A percentile compares a stretch with the other conserved stretches of the same genome.
Evolutionary conservation across 495 filamentous ascomycete species (phyloP).

Genomic region (Penicillium robsamsonii): DNA sequence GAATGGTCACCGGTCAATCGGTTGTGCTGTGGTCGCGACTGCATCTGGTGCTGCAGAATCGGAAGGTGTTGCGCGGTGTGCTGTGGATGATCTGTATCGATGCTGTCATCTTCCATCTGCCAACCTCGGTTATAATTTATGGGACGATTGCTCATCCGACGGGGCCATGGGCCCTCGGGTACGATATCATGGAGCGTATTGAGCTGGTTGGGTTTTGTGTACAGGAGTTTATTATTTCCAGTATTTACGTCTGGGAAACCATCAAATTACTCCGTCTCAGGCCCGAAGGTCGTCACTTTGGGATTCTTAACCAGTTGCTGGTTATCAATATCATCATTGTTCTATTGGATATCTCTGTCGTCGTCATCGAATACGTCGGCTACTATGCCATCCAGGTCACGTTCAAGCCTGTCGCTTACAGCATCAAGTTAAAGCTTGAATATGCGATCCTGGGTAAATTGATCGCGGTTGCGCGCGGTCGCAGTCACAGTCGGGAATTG

Average conservation of each 20-base stretch:
- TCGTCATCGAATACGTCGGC: constrained; percentile 47
- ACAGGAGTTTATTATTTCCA: constrained; percentile 56
- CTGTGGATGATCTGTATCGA: constrained; percentile 46
- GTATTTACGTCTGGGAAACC: constrained; percentile 55
- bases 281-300: constrained; percentile 24
- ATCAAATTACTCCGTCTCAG: constrained; percentile 42
- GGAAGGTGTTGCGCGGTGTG: constrained; percentile 34
- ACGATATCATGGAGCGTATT: constrained; percentile 51
- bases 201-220: constrained; percentile 54
- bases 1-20: constrained; percentile 50
- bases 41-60: constrained; percentile 43
- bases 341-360: constrained; percentile 46
- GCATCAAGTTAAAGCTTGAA: constrained; percentile 55
- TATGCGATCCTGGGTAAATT: constrained; percentile 52
- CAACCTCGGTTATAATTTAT: constrained; percentile 43
- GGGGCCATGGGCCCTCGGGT: constrained; percentile 36
- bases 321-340: constrained; percentile 50
- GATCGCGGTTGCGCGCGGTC: constrained; percentile 33
- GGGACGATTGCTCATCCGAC: constrained; percentile 30
- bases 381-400: constrained; percentile 49
- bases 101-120: constrained; percentile 43
- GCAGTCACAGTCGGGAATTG: constrained; percentile 10
- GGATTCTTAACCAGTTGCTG: constrained; percentile 47
- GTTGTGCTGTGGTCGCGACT: constrained; percentile 51
- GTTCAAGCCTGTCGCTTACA: constrained; percentile 52